Conservation (phyloP, 1,139 yeast species). For the Hyphopichia fennica region DNA sequence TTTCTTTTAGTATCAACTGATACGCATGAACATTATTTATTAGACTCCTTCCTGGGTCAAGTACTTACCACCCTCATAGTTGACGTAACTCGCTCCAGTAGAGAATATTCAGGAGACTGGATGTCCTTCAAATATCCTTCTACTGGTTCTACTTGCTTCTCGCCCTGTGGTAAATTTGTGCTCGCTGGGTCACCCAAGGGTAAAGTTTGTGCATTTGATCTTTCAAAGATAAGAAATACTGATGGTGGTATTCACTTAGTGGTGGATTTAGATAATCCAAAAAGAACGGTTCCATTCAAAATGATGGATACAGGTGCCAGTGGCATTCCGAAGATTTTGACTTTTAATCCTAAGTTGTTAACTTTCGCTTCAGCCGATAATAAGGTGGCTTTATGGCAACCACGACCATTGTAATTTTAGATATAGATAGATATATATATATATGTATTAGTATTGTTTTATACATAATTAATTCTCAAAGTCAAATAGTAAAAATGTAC, state of each 20-base stretch:
- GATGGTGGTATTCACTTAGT: constrained; percentile 20
- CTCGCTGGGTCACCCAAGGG: constrained; percentile 63
- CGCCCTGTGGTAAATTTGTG: constrained; percentile 81
- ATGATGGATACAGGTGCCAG: constrained; percentile 23
- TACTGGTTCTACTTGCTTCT: constrained; percentile 63
- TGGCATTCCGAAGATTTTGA: constrained; percentile 58
- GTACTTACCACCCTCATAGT: constrained; percentile 50
- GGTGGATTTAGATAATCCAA: constrained; percentile 18
- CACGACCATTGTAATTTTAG: constrained; percentile 12
- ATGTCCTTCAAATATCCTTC: constrained; percentile 46
- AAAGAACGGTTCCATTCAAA: constrained; percentile 22
- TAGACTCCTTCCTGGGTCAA: constrained; percentile 74
- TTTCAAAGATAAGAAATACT: constrained; percentile 35
- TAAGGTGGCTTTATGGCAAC: constrained; percentile 43
- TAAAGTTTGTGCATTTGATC: constrained; percentile 63
- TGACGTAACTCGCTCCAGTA: constrained; percentile 17
- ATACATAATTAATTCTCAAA: no score
- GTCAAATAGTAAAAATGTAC: no score
- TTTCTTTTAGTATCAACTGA: constrained; percentile 65
- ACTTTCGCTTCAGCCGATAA: constrained; percentile 83
- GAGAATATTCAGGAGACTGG: constrained; percentile 21
- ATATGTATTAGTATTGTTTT: neutral
- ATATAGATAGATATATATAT: neutral
- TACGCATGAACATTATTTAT: constrained; percentile 52
- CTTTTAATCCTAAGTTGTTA: constrained; percentile 76